Evolutionary conservation across 345 rosid species (phyloP).

Genomic region (Brassica juncea): DNA sequence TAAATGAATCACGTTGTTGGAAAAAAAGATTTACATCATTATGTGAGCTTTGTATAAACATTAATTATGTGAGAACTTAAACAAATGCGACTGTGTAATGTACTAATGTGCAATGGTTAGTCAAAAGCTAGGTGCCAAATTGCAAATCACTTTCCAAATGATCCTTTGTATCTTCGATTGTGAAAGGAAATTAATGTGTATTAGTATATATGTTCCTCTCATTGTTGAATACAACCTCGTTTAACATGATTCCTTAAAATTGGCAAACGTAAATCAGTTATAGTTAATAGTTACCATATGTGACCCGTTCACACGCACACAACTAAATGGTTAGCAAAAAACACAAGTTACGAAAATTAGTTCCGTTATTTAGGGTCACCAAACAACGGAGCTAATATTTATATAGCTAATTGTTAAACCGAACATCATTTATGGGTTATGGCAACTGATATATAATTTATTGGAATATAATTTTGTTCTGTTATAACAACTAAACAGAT

Average conservation of each 20-base stretch:
- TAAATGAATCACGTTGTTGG: neutral
- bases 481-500: conserved; percentile 21
- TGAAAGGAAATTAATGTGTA: neutral
- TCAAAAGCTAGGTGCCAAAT: conserved; percentile 17
- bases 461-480: conserved; percentile 24
- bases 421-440: conserved; percentile 1
- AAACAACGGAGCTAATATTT: conserved; percentile 2
- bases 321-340: neutral
- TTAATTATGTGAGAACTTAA: neutral
- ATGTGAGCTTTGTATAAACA: neutral
- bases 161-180: neutral
- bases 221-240: neutral
- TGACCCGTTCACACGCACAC: neutral
- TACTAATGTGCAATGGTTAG: neutral
- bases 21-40: neutral
- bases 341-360: neutral
- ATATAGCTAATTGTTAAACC: neutral
- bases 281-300: neutral
- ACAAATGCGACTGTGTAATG: neutral
- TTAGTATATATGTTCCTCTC: neutral
- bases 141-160: conserved; percentile 9
- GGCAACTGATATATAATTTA: neutral
- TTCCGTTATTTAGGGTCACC: conserved; percentile 30
- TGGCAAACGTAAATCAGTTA: neutral
- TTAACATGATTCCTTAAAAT: neutral